These are phyloP conservation scores for Halophytophthora polymorphica DNA, from an alignment of 352 stramenopile genomes.

Conservation along the genomic window DNA sequence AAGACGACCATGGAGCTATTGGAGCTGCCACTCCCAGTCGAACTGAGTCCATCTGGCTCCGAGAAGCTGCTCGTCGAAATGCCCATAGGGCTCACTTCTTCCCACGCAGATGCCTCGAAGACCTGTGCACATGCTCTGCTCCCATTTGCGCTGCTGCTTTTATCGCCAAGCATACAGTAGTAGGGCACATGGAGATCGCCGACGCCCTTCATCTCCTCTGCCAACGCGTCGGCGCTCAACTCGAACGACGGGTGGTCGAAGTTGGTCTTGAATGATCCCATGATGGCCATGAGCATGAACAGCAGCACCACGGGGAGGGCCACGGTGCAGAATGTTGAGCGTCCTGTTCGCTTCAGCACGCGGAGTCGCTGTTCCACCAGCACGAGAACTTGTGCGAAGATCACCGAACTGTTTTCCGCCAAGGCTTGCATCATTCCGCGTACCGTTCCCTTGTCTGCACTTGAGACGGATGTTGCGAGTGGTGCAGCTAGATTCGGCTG, in stretches of 20 bases:
- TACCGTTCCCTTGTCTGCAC: neutral
- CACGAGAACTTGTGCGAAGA: constrained; percentile 19
- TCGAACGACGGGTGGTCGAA: constrained; percentile 1
- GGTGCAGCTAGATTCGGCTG: neutral
- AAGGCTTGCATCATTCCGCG: neutral
- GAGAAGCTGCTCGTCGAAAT: neutral
- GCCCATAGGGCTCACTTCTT: neutral
- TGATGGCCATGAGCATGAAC: constrained; percentile 18
- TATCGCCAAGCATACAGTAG: neutral
- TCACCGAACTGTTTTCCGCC: neutral
- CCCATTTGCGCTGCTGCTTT: neutral
- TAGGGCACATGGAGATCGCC: constrained; percentile 4
- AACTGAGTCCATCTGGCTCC: neutral
- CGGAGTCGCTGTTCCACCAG: constrained; percentile 21
- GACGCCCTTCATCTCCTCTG: neutral
- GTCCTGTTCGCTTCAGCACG: constrained; percentile 20
- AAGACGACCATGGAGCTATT: neutral
- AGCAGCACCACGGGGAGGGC: constrained; percentile 23
- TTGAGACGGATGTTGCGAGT: neutral
- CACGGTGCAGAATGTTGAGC: constrained; percentile 11
- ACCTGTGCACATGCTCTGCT: neutral
- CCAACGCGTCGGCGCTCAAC: neutral
- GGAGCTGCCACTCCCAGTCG: neutral
- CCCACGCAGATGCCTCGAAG: constrained; percentile 1
- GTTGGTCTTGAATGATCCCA: constrained; percentile 20